Conservation (phyloP, 108 stramenopile species). For the Cyclostephanos invisitatus region DNA sequence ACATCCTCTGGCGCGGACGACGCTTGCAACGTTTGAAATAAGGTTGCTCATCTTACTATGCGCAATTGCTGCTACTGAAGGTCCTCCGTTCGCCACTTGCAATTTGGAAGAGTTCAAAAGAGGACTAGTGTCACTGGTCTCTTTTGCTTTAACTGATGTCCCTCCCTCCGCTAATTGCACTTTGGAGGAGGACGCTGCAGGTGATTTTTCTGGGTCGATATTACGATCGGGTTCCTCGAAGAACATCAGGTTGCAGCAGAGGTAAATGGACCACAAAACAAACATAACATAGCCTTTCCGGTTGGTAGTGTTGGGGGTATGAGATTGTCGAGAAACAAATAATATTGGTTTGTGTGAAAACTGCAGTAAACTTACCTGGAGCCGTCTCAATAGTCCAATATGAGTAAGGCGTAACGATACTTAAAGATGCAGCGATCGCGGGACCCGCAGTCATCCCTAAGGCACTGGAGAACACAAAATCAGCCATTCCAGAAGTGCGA, state of each 20-base stretch:
- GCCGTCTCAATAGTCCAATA: conserved; percentile 70
- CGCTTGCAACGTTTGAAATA: background rate
- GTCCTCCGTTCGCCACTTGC: conserved; percentile 21
- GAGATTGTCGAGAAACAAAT: background rate
- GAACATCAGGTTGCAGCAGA: conserved; percentile 48
- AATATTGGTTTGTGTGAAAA: background rate
- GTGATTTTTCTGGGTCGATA: background rate
- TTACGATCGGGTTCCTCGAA: conserved; percentile 78
- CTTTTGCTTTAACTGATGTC: conserved; percentile 3
- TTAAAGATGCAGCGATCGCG: conserved; percentile 68
- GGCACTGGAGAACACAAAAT: conserved; percentile 84
- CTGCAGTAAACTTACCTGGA: conserved; percentile 30
- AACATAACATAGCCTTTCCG: conserved; percentile 72
- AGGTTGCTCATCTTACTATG: conserved; percentile 1
- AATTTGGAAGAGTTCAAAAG: conserved; percentile 5
- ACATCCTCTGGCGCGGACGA: background rate
- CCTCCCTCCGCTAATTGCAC: conserved; percentile 19
- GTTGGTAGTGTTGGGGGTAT: background rate
- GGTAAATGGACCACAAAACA: conserved; percentile 65
- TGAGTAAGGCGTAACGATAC: conserved; percentile 38
- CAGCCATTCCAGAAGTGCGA: conserved; percentile 82
- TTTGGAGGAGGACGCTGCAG: background rate
- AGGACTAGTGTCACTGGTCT: conserved; percentile 7
- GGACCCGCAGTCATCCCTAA: conserved; percentile 91
- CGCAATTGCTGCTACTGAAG: background rate